These are phyloP conservation scores for Penicillium canariense DNA, from an alignment of 495 filamentous ascomycete genomes.

Conservation along the genomic window DNA sequence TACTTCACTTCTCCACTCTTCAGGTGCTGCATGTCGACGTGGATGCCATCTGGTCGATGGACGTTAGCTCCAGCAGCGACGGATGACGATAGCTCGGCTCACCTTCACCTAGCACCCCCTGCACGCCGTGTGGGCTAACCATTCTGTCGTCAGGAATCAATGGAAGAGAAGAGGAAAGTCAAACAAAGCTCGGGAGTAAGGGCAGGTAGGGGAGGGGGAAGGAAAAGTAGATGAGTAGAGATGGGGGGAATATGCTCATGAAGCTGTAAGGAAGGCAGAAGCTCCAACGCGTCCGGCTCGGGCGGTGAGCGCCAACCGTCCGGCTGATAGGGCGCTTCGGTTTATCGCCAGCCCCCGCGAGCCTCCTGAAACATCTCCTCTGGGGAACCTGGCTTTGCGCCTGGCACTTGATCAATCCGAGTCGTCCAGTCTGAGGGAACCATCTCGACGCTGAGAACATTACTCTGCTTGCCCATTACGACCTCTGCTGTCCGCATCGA, in stretches of 20 bases:
- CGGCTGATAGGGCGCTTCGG: constrained; percentile 24
- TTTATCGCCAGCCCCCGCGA: constrained; percentile 28
- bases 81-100: constrained; percentile 28
- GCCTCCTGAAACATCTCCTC: constrained; percentile 29
- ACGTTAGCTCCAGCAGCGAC: constrained; percentile 23
- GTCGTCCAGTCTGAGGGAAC: neutral
- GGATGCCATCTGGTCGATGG: constrained; percentile 80
- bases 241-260: constrained; percentile 24
- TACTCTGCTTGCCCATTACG: neutral
- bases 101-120: constrained; percentile 75
- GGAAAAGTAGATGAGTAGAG: constrained; percentile 14
- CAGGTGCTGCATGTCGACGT: constrained; percentile 94
- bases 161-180: constrained; percentile 3
- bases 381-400: constrained; percentile 2
- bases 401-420: constrained; percentile 8
- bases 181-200: neutral
- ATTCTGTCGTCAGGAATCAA: constrained; percentile 27
- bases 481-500: neutral
- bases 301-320: constrained; percentile 33
- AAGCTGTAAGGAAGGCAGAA: constrained; percentile 36
- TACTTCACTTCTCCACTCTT: constrained; percentile 93
- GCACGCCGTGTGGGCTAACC: constrained; percentile 49
- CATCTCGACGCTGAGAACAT: neutral
- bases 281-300: constrained; percentile 38
- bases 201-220: constrained; percentile 2